A percentile compares a stretch with the other conserved stretches of the same genome.
Conservation (phyloP, 257 asterid genomes). For the Buddleja alternifolia region DNA sequence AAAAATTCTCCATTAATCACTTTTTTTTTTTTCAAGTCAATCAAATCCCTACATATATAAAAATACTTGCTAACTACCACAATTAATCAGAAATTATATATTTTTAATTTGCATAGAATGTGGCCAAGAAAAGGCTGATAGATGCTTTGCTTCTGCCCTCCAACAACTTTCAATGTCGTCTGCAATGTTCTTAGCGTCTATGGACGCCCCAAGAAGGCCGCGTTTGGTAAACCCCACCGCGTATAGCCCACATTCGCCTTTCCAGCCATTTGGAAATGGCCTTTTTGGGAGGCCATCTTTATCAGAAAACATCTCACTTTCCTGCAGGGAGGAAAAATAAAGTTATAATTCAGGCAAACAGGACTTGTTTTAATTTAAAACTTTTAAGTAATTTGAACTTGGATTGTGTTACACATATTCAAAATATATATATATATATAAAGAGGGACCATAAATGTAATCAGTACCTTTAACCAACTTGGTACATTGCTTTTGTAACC, state of each 20-base stretch:
- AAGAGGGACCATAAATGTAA: not conserved
- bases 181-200: constrained; percentile 87
- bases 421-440: not conserved
- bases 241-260: constrained; percentile 83
- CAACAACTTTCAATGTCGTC: constrained; percentile 54
- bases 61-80: constrained; percentile 13
- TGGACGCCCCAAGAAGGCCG: constrained; percentile 95
- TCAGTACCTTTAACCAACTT: constrained; percentile 60
- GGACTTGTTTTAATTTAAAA: constrained; percentile 10
- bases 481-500: constrained; percentile 83
- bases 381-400: not conserved
- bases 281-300: constrained; percentile 87
- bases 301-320: constrained; percentile 77
- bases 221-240: constrained; percentile 98
- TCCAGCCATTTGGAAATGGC: constrained; percentile 97
- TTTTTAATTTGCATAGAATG: constrained; percentile 34
- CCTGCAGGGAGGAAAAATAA: constrained; percentile 38
- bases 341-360: constrained; percentile 29
- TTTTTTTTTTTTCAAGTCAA: constrained; percentile 25
- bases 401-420: not conserved
- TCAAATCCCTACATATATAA: constrained; percentile 27
- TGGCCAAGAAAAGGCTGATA: constrained; percentile 30
- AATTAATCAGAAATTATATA: constrained; percentile 12
- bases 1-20: constrained; percentile 34
- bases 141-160: constrained; percentile 37